Evolutionary conservation across 176 grass and related monocot species (phyloP), one percentile per base, ranked within the genome.

Genomic region (Pharus latifolius): DNA sequence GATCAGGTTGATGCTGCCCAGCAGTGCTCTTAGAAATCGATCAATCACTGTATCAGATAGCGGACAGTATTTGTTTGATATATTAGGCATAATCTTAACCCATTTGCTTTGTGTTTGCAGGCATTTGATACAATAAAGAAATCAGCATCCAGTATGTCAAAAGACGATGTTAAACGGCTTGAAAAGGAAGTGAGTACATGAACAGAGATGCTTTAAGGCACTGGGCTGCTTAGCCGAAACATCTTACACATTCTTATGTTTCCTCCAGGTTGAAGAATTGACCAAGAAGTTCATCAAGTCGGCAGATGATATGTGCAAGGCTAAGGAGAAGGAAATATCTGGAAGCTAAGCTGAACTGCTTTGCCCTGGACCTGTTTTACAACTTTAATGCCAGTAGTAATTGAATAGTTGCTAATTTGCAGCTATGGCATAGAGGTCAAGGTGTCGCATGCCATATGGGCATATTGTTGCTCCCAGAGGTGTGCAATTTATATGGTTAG

Each of bases 221-320:
- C 14, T 64, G 13, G 45, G 7, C 16, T 67, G 13, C 7, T 6
- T 38, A 22, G 42, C 37, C 40, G 32, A 65, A 67, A 58, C 22
- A 15, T 56, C 31, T 73, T 52, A 56, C 56, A 30, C 18, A 49
- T 17, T 73, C 34, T 67, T 71, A 44, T 67, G 1, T 77, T 40
- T 76, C 25, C 10, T 67, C 2, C 78, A 99, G 95, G 63, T 99
- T 13, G 95, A 91, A 44, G 95, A 99, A 42, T 76, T 94, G 74
- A 94, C 95, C 1, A 99, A 99, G 72, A 91, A 91, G 51, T 99
- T 94, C 49, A 73, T 85, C 7, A 99, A 94, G 76, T 49, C 90
- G 0, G 84, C 95, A 23, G 95, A 99, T 76, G 95, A 94, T 73
- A 99, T 94, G 90, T 99, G 87, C 87, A 94, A 88, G 79, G 89